Base-by-base conservation (phyloP, 2,329 filamentous ascomycete genomes). In the Aschersonia sp. region DNA sequence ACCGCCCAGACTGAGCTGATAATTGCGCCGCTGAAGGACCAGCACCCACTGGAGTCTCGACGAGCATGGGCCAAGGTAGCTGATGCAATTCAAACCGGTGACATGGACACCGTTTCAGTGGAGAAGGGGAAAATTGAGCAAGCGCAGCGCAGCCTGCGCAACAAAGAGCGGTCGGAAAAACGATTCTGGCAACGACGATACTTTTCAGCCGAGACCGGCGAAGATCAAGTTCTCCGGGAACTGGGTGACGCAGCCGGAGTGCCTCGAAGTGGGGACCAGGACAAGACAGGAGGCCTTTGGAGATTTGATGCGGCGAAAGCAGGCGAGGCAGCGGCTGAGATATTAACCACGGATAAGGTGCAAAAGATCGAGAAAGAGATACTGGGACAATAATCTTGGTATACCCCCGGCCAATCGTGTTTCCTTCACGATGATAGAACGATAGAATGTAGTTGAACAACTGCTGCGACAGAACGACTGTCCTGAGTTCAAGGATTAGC, bases 41-140 rank as follows among this genome's bases (percentile, higher is more conserved):
- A 95, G 66, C 84, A 94, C 60, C 79, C 87, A 9, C 81, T 92
- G 53, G 90, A 97, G 68, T 87, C 85, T 11, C 80, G 90, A 44
- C 79, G 85, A 49, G 90, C 90, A 4, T 97, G 90, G 92, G 71
- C 76, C 52, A 86, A 85, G 58, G 90, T 97, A 30, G 87, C 87
- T 1, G 76, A 77, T 32, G 87, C 82, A 44, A 92, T 97, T 56
- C 73, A 78, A 48, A 78, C 75, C 54, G 85, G 87, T 49, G 87
- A 95, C 62, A 87, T 95, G 76, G 87, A 95, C 55, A 69, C 76
- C 5, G 87, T 87, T 1, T 79, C 80, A 2, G 60, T 67, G 11
- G 86, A 94, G 62, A 97, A 97, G 72, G 76, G 77, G 49, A 86
- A 87, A 65, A 94, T 97, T 53, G 92, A 97, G 66, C 86, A 87